phyloP scores from a whole-genome alignment of 2,329 filamentous ascomycete species.

The Sclerotinia borealis region DNA sequence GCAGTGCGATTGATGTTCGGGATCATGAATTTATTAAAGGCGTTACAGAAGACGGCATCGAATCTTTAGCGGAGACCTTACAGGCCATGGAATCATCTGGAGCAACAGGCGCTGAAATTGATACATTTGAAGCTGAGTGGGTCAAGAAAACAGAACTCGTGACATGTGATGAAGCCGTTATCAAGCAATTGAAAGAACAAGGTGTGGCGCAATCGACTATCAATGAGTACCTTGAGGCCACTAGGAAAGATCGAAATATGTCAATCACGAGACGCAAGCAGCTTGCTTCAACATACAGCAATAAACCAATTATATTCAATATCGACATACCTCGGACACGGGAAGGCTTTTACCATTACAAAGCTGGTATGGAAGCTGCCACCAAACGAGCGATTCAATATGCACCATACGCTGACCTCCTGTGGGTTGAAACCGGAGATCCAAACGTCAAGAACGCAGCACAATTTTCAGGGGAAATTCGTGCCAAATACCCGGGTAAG shows the following conservation, averaged over 20 bases:
- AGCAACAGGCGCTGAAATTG: constrained; percentile 72
- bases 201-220: constrained; percentile 59
- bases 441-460: constrained; percentile 74
- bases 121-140: constrained; percentile 81
- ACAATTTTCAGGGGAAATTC: constrained; percentile 71
- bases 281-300: constrained; percentile 62
- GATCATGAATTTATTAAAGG: constrained; percentile 97
- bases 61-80: constrained; percentile 80
- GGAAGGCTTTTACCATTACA: constrained; percentile 91
- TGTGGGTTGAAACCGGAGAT: constrained; percentile 95
- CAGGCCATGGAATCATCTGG: constrained; percentile 84
- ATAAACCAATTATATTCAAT: constrained; percentile 69
- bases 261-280: constrained; percentile 72
- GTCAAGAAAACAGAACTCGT: constrained; percentile 79
- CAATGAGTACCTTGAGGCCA: constrained; percentile 58
- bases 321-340: constrained; percentile 91
- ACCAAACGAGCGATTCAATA: constrained; percentile 92
- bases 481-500: constrained; percentile 65
- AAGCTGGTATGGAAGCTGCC: constrained; percentile 74
- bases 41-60: constrained; percentile 64
- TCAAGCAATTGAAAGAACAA: constrained; percentile 63
- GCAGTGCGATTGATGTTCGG: constrained; percentile 83
- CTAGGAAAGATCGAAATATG: constrained; percentile 61
- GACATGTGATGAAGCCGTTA: constrained; percentile 86
- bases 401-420: constrained; percentile 84